A percentile compares a stretch with the other conserved stretches of the same genome.
These are phyloP conservation scores for Botrytis sinoallii DNA, from an alignment of 2,329 filamentous ascomycete genomes.

Conservation along the genomic window DNA sequence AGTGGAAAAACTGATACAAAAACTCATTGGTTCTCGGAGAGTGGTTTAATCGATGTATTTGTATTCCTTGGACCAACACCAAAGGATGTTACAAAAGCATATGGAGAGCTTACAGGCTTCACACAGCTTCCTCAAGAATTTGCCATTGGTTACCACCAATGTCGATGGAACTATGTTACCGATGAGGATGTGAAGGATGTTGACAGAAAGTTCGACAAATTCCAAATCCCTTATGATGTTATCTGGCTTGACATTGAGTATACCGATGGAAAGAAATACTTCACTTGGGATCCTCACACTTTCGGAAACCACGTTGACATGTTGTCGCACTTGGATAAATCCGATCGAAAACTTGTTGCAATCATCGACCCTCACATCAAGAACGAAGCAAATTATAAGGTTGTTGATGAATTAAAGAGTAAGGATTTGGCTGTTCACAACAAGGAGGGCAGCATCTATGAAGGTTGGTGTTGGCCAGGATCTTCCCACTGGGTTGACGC, in stretches of 20 bases:
- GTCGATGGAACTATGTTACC: conserved; percentile 97
- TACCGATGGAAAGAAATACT: conserved; percentile 95
- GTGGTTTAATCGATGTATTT: conserved; percentile 85
- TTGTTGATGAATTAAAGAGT: conserved; percentile 77
- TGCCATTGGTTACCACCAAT: conserved; percentile 91
- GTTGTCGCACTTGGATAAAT: conserved; percentile 80
- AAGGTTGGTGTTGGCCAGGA: conserved; percentile 98
- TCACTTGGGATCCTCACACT: conserved; percentile 89
- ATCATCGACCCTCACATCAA: conserved; percentile 99
- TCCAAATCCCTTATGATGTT: conserved; percentile 93
- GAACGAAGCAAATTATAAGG: conserved; percentile 73
- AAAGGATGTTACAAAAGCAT: conserved; percentile 74
- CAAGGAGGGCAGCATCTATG: conserved; percentile 84
- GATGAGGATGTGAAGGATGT: conserved; percentile 97
- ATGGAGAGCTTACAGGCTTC: conserved; percentile 86
- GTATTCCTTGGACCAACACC: conserved; percentile 90
- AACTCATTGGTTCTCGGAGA: conserved; percentile 96
- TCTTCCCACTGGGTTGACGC: conserved; percentile 95
- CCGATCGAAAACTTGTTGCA: conserved; percentile 84
- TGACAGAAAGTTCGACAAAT: conserved; percentile 92
- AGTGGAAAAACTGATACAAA: conserved; percentile 76
- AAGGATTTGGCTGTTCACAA: conserved; percentile 83
- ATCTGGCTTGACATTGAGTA: conserved; percentile 99
- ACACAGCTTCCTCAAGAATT: conserved; percentile 91
- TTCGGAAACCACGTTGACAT: conserved; percentile 85